These are phyloP conservation scores for Melampsora abietis-canadensis DNA, from an alignment of 1,284 basidiomycete genomes.

Conservation along the genomic window DNA sequence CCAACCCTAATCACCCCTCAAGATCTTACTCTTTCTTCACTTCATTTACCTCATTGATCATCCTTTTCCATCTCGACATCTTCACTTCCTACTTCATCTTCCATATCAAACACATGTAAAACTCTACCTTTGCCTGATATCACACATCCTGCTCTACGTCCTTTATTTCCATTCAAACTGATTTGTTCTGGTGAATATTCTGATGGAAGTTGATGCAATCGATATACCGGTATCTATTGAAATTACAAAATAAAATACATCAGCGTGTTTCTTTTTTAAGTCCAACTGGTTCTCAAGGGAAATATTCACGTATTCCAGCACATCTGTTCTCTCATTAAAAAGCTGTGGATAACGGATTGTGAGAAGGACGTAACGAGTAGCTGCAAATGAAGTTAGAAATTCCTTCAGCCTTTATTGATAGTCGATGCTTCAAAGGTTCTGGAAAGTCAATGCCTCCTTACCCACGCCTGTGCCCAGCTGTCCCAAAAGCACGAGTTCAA, in stretches of 20 bases:
- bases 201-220: constrained; percentile 27
- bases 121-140: constrained; percentile 31
- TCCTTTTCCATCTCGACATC: neutral
- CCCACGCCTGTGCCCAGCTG: constrained; percentile 22
- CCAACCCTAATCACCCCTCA: no score
- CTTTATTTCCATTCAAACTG: constrained; percentile 29
- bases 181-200: constrained; percentile 28
- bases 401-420: neutral
- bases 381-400: neutral
- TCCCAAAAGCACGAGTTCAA: constrained; percentile 24
- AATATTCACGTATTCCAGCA: neutral
- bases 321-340: neutral
- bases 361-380: constrained; percentile 21
- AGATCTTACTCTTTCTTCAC: neutral
- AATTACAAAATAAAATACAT: neutral
- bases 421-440: neutral
- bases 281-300: neutral
- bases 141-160: constrained; percentile 30
- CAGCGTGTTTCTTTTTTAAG: neutral
- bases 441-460: no score
- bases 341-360: constrained; percentile 14
- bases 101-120: constrained; percentile 39
- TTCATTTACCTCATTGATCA: neutral
- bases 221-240: constrained; percentile 23
- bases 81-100: constrained; percentile 8